Evolutionary conservation across 176 grass and related monocot genomes (phyloP).

Genomic region (Dendrocalamus sinicus): DNA sequence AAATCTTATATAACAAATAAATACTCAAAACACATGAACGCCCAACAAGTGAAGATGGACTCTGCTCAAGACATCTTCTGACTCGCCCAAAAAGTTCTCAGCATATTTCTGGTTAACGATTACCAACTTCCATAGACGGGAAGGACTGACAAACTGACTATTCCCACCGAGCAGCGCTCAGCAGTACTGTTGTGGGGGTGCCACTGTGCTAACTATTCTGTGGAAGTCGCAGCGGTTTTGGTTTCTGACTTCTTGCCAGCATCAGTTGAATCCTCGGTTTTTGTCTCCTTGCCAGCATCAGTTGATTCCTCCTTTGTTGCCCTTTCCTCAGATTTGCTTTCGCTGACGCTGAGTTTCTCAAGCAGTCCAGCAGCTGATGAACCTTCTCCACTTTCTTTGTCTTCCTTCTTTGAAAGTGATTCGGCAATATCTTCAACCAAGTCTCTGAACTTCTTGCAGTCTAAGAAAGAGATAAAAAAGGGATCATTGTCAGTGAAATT

Average conservation of each 20-base stretch:
- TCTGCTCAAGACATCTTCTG: slow-evolving; percentile 28
- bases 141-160: slow-evolving; percentile 20
- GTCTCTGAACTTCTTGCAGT: slow-evolving; percentile 74
- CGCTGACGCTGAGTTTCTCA: slow-evolving; percentile 65
- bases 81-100: slow-evolving; percentile 34
- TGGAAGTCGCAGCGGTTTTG: slow-evolving; percentile 9
- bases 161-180: slow-evolving; percentile 6
- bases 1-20: slow-evolving; percentile 25
- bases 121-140: slow-evolving; percentile 2
- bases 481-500: slow-evolving; percentile 29
- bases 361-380: slow-evolving; percentile 49
- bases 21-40: slow-evolving; percentile 13
- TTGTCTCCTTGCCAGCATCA: slow-evolving; percentile 25
- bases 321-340: slow-evolving; percentile 46
- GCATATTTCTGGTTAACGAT: slow-evolving; percentile 33
- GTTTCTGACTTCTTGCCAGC: slow-evolving; percentile 33
- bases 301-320: slow-evolving; percentile 8
- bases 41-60: neutral
- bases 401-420: slow-evolving; percentile 45
- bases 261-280: slow-evolving; percentile 28
- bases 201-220: slow-evolving; percentile 33
- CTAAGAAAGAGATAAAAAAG: slow-evolving; percentile 36
- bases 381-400: slow-evolving; percentile 38
- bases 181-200: neutral
- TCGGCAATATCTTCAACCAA: slow-evolving; percentile 65